Percentiles rank a stretch among this genome's conserved stretches.
Evolutionary conservation across 768 basidiomycete genomes (phyloP).

Genomic region (Russula earlei): DNA sequence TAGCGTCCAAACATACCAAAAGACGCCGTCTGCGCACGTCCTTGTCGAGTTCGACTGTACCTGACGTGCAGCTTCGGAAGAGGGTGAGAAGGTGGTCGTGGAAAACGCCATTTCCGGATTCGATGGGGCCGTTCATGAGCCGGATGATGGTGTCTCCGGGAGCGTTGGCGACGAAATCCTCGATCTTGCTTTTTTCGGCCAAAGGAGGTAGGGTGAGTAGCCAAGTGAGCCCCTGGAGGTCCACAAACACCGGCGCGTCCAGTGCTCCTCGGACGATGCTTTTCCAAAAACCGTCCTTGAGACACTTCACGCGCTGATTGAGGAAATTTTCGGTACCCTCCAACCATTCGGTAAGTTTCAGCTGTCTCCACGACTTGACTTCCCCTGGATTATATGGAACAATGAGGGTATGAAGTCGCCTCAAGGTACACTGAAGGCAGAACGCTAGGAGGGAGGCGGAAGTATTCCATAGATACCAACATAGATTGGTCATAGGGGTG

Average conservation of each 20-base stretch:
- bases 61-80: conserved; percentile 1
- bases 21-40: conserved; percentile 4
- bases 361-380: not conserved
- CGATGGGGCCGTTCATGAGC: not conserved
- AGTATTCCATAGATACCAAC: not conserved
- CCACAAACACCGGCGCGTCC: not conserved
- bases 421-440: not conserved
- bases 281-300: not conserved
- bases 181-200: conserved; percentile 1
- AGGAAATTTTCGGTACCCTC: not conserved
- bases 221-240: conserved; percentile 2
- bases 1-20: not conserved
- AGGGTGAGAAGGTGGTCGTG: conserved; percentile 6
- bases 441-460: not conserved
- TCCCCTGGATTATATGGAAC: conserved; percentile 2
- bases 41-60: not conserved
- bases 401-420: not conserved
- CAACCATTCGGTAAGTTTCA: not conserved
- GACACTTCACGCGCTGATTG: not conserved
- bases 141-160: not conserved
- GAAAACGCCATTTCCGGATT: not conserved
- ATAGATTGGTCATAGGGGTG: conserved; percentile 15
- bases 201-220: not conserved
- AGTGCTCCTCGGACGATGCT: not conserved
- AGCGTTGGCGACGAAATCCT: not conserved